Conservation (phyloP, 306 rosid genomes). For the Albizia julibrissin region DNA sequence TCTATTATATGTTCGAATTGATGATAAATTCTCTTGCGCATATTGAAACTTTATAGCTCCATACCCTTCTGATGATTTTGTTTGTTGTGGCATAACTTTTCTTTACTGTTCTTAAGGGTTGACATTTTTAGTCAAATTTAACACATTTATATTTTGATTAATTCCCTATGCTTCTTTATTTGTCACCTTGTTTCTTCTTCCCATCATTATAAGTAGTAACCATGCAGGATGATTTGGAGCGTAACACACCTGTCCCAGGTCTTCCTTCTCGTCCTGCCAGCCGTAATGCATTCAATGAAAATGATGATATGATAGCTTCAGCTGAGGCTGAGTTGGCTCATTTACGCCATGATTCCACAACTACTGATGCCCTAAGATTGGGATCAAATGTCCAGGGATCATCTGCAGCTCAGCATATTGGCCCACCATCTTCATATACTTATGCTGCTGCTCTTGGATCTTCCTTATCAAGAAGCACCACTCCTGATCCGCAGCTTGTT, state of each 20-base stretch:
- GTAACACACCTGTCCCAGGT: slow-evolving; percentile 51
- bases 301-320: slow-evolving; percentile 55
- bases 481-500: slow-evolving; percentile 88
- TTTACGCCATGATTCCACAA: slow-evolving; percentile 48
- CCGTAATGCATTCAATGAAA: slow-evolving; percentile 84
- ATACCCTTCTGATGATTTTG: background rate
- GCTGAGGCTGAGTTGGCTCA: slow-evolving; percentile 69
- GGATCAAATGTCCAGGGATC: slow-evolving; percentile 67
- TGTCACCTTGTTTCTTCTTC: background rate
- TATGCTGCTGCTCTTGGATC: slow-evolving; percentile 92
- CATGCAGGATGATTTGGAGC: slow-evolving; percentile 89
- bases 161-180: slow-evolving; percentile 5
- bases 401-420: slow-evolving; percentile 65
- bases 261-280: slow-evolving; percentile 90
- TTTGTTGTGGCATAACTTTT: background rate
- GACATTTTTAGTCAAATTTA: background rate
- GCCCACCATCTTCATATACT: slow-evolving; percentile 60
- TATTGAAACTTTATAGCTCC: background rate
- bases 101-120: background rate
- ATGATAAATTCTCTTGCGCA: background rate
- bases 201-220: slow-evolving; percentile 15
- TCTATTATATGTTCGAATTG: background rate
- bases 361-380: slow-evolving; percentile 52
- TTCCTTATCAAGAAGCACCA: slow-evolving; percentile 85
- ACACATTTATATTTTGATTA: background rate